Base-by-base conservation (phyloP, 2,329 filamentous ascomycete genomes). In the Pleurostoma richardsiae region DNA sequence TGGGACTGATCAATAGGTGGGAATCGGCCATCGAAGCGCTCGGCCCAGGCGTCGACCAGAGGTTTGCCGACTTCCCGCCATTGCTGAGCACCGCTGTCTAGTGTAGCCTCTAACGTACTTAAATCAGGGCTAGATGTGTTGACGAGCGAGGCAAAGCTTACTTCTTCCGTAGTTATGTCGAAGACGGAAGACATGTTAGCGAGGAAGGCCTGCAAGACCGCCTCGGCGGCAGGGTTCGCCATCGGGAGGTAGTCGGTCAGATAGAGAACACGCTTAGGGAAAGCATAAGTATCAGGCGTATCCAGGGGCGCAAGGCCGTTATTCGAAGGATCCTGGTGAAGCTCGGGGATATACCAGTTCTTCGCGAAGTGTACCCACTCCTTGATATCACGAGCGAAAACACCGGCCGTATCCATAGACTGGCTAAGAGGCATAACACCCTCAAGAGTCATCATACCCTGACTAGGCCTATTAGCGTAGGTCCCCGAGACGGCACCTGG, bases 241-340 rank as follows among this genome's bases (percentile, higher is more conserved):
- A 70, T 55, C 0, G 68, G 68, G 1, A 70, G 57, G 44, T 70
- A 70, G 41, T 72, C 69, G 3, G 56, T 58, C 3, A 66, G 65
- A 46, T 71, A 70, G 2, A 69, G 48, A 28, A 70, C 59, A 1
- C 62, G 60, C 48, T 67, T 68, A 5, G 67, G 67, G 42, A 65
- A 69, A 0, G 48, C 54, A 4, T 56, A 49, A 7, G 56, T 62
- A 45, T 66, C 62, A 5, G 65, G 61, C 1, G 64, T 60, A 4
- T 53, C 49, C 6, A 71, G 59, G 2, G 62, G 54, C 5, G 60
- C 59, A 10, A 70, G 60, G 1, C 67, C 65, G 2, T 65, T 71
- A 43, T 66, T 58, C 1, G 61, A 61, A 3, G 56, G 27, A 30
- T 59, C 52, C 54, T 69, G 64, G 43, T 59, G 55, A 26, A 70